A percentile compares a stretch with the other conserved stretches of the same genome.
These are phyloP conservation scores for Sclerotinia borealis DNA, from an alignment of 2,329 filamentous ascomycete species.

Conservation along the genomic window DNA sequence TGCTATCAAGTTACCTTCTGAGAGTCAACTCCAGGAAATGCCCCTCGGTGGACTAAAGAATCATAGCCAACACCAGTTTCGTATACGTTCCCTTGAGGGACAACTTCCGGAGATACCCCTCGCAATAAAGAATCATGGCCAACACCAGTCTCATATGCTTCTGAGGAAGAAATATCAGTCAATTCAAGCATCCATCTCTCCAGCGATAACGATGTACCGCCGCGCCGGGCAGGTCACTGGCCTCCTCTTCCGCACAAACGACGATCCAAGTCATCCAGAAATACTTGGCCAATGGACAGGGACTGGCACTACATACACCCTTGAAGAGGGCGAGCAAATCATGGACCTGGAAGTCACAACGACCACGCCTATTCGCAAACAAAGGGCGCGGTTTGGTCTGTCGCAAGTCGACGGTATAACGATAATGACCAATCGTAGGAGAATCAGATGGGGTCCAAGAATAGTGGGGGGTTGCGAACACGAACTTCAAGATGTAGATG, in stretches of 20 bases:
- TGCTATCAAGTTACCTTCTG: not conserved
- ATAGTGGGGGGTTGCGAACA: not conserved
- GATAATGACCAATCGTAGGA: conserved; percentile 12
- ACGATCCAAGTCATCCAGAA: conserved; percentile 5
- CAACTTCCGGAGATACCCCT: no score
- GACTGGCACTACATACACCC: conserved; percentile 6
- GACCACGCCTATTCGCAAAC: not conserved
- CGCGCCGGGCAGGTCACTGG: conserved; percentile 11
- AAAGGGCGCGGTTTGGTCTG: not conserved
- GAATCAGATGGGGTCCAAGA: not conserved
- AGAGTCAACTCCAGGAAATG: not conserved
- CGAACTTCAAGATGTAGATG: not conserved
- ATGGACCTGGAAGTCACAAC: conserved; percentile 8
- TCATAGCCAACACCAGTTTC: conserved; percentile 9
- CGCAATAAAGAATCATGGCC: conserved; percentile 10
- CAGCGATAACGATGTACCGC: conserved; percentile 10
- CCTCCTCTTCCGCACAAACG: conserved; percentile 12
- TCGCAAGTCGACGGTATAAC: conserved; percentile 10
- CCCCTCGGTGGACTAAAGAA: conserved; percentile 6
- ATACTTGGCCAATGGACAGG: conserved; percentile 17
- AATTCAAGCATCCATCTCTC: conserved; percentile 13
- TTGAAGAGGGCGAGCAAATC: conserved; percentile 14
- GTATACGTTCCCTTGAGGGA: no score
- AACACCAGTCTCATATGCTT: conserved; percentile 4
- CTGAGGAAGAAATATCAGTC: conserved; percentile 11